Conservation (phyloP, 2,329 filamentous ascomycete genomes). For the Annulohypoxylon truncatum region DNA sequence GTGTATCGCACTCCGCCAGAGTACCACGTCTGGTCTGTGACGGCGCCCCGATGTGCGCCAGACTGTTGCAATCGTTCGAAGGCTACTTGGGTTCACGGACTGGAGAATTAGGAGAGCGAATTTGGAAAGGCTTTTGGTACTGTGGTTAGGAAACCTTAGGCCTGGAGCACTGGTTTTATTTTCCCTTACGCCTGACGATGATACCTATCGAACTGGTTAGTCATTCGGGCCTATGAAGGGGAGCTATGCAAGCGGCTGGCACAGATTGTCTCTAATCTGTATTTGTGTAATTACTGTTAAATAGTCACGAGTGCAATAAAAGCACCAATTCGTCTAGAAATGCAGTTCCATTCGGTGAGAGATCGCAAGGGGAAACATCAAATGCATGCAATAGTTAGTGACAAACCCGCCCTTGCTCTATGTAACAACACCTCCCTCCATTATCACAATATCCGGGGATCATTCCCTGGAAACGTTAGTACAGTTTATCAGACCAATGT, state of each 20-base stretch:
- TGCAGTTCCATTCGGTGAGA: conserved; percentile 28
- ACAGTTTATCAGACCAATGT: conserved; percentile 46
- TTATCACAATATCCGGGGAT: conserved; percentile 31
- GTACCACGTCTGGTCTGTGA: conserved; percentile 22
- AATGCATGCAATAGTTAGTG: conserved; percentile 42
- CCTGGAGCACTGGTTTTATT: background rate
- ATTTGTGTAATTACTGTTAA: background rate
- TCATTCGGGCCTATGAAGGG: background rate
- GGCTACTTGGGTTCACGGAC: background rate
- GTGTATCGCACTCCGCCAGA: background rate
- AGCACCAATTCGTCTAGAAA: conserved; percentile 10
- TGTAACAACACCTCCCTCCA: conserved; percentile 30
- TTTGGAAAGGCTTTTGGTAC: background rate
- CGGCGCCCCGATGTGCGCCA: background rate
- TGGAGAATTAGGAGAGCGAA: background rate
- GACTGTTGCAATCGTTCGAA: background rate
- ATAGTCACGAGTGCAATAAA: conserved; percentile 10
- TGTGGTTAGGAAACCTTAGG: background rate
- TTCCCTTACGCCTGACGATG: background rate
- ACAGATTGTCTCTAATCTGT: background rate
- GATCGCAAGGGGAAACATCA: conserved; percentile 27
- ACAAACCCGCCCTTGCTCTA: conserved; percentile 39
- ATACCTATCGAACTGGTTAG: background rate
- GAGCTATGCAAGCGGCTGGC: conserved; percentile 4
- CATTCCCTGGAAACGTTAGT: conserved; percentile 51